A percentile compares a stretch with the other conserved stretches of the same genome.
These are phyloP conservation scores for Lunularia cruciata DNA, from an alignment of 225 moss, liverwort and hornwort genomes.

Conservation along the genomic window DNA sequence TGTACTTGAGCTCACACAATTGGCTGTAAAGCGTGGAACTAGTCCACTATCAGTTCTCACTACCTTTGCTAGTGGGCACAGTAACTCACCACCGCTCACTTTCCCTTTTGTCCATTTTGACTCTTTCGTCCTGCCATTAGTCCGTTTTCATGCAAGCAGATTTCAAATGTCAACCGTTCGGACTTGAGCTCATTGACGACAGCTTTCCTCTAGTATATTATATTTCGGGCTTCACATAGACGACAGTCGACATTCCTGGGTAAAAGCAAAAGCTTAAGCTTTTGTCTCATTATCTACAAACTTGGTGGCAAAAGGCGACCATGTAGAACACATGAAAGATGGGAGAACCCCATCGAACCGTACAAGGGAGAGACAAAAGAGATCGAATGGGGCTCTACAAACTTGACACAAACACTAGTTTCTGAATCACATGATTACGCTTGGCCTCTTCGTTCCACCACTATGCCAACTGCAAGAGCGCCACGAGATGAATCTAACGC, in stretches of 20 bases:
- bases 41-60: not conserved
- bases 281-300: not conserved
- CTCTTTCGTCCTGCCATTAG: not conserved
- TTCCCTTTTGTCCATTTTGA: not conserved
- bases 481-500: no score
- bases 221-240: no score
- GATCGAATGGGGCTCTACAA: no score
- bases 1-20: no score
- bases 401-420: no score
- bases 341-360: not conserved
- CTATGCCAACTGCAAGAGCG: no score
- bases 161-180: not conserved
- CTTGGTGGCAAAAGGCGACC: no score
- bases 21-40: not conserved
- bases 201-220: not conserved
- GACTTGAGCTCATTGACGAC: not conserved
- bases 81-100: not conserved
- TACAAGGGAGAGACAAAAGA: not conserved
- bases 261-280: no score
- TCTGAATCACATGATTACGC: no score
- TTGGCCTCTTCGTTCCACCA: no score
- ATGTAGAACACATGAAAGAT: not conserved
- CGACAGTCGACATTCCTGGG: no score
- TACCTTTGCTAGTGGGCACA: not conserved
- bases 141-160: not conserved